Base-by-base conservation (phyloP, 495 filamentous ascomycete genomes). In the Niebla homalea region DNA sequence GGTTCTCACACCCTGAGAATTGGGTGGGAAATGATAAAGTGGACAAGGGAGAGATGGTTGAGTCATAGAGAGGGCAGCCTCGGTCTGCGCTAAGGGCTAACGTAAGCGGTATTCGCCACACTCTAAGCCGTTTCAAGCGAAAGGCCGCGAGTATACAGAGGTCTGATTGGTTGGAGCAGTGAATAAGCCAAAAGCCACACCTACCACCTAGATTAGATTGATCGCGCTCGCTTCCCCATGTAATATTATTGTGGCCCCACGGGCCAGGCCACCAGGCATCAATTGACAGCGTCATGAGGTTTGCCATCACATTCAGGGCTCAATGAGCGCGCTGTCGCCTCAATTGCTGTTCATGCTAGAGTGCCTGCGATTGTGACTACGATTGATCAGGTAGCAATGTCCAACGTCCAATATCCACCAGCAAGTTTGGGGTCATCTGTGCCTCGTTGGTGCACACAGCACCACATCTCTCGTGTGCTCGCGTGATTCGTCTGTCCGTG, bases 301-400 rank as follows among this genome's bases (percentile, higher is more conserved):
- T n/a, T n/a, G n/a, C n/a, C n/a, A n/a, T n/a, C n/a, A 25, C 11
- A 25, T 10, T 25, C 16, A 41, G 21, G 3, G 15, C 15, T 22
- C 43, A 0, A 10, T 26, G 43, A 18, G 18, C 10, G 19, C 45
- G 36, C n/a, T 35, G 36, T 26, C 15, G 19, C n/a, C 11, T 45
- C 32, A 36, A 36, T 18, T 22, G 21, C 16, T 11, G 6, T 7
- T 18, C n/a, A 15, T 37, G 4, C 26, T 18, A 2, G 7, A 18
- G 10, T 8, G 14, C 0, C 5, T 36, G 16, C 10, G n/a, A 4
- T 48, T 20, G 23, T 18, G 29, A 6, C 45, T n/a, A 45, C 25
- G 19, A 22, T 25, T 15, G 21, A 22, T 48, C 45, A 48, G 45
- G 45, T 48, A 36, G 45, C 45, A 48, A 47, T 47, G 43, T 25